These are phyloP conservation scores for Backusella morwellensis DNA, from an alignment of 192 early-diverging fungal genomes.

Conservation along the genomic window DNA sequence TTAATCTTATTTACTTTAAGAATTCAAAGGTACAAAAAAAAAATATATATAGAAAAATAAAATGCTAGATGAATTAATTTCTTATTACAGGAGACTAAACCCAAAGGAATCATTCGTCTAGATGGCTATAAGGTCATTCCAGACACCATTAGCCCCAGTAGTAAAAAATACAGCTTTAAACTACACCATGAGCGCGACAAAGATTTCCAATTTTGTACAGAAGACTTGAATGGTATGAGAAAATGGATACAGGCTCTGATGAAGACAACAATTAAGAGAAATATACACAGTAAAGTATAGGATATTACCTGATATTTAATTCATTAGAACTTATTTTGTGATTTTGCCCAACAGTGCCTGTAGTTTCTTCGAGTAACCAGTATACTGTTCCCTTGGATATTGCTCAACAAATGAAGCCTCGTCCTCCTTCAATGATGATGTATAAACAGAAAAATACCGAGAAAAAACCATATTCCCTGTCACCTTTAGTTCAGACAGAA, in stretches of 20 bases:
- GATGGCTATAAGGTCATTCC: constrained; percentile 51
- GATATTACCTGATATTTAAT: background rate
- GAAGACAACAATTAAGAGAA: constrained; percentile 57
- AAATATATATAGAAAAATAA: background rate
- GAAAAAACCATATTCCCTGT: background rate
- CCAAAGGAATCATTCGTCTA: constrained; percentile 52
- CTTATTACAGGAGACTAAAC: constrained; percentile 18
- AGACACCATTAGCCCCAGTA: constrained; percentile 50
- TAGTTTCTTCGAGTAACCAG: constrained; percentile 57
- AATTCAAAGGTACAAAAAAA: constrained; percentile 23
- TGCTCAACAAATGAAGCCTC: constrained; percentile 47
- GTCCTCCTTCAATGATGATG: constrained; percentile 13
- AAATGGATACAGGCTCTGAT: constrained; percentile 56
- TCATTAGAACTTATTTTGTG: background rate
- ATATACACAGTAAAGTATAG: constrained; percentile 24
- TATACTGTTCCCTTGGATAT: constrained; percentile 49
- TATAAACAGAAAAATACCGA: background rate
- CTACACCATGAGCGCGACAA: constrained; percentile 49
- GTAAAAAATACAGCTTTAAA: constrained; percentile 57
- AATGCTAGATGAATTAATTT: background rate
- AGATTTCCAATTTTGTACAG: constrained; percentile 52
- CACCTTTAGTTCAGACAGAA: background rate
- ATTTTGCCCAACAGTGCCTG: constrained; percentile 36
- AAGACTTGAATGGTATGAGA: constrained; percentile 43
- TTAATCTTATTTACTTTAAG: constrained; percentile 52